These are phyloP conservation scores for Auriculariales sp. DNA, from an alignment of 768 basidiomycete species.

Conservation along the genomic window DNA sequence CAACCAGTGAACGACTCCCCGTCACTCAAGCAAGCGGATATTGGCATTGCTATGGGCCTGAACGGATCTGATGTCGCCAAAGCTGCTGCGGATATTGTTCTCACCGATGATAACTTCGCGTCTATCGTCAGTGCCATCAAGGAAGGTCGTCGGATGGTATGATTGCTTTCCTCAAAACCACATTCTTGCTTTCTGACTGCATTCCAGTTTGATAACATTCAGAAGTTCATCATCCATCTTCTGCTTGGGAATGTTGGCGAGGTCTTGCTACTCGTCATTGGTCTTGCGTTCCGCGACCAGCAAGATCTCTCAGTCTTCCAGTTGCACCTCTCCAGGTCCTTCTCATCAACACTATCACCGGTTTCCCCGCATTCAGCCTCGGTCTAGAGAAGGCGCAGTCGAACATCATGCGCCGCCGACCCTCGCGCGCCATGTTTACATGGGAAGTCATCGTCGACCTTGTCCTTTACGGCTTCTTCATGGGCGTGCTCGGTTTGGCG, in stretches of 20 bases:
- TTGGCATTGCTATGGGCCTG: conserved; percentile 47
- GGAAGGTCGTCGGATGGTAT: conserved; percentile 47
- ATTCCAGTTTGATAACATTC: conserved; percentile 46
- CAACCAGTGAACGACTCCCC: conserved; percentile 39
- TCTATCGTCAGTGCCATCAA: conserved; percentile 49
- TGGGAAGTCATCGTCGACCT: conserved; percentile 19
- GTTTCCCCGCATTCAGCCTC: conserved; percentile 41
- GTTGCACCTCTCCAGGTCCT: conserved; percentile 37
- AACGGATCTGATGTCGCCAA: conserved; percentile 41
- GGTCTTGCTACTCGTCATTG: conserved; percentile 38
- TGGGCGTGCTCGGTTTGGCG: conserved; percentile 17
- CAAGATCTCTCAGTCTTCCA: conserved; percentile 34
- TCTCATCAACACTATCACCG: conserved; percentile 39
- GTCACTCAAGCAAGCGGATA: conserved; percentile 40
- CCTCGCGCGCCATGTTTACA: conserved; percentile 23
- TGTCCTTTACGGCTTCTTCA: conserved; percentile 21
- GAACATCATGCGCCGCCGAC: conserved; percentile 35
- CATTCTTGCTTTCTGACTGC: too few species aligned
- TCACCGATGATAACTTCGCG: conserved; percentile 52
- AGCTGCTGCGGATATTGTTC: conserved; percentile 46
- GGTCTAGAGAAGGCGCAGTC: conserved; percentile 34
- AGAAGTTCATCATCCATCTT: conserved; percentile 40
- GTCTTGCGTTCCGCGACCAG: conserved; percentile 39
- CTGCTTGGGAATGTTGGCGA: conserved; percentile 40
- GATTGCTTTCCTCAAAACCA: too few species aligned